Conservation (phyloP, 306 rosid genomes). For the Sophora flavescens region DNA sequence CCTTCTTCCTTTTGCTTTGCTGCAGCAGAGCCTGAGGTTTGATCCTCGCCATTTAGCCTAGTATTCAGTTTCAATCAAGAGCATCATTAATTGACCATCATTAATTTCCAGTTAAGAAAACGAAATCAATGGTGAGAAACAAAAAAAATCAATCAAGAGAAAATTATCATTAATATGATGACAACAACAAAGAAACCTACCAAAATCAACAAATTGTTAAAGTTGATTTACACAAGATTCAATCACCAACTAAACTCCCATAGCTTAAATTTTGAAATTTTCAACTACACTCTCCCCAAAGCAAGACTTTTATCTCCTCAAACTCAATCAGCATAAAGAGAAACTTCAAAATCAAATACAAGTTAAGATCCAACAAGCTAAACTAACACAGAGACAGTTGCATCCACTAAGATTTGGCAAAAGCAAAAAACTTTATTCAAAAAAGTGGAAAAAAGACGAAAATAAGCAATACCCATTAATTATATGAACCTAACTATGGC, state of each 20-base stretch:
- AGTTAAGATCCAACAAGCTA: constrained; percentile 45
- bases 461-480: constrained; percentile 18
- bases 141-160: constrained; percentile 15
- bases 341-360: constrained; percentile 23
- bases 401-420: constrained; percentile 36
- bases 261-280: too few relatives aligned
- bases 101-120: constrained; percentile 41
- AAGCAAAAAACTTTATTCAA: background rate
- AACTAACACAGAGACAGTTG: constrained; percentile 34
- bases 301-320: too few relatives aligned
- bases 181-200: constrained; percentile 10
- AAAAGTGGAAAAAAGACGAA: background rate
- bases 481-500: constrained; percentile 30
- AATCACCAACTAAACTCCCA: too few relatives aligned
- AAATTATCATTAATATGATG: constrained; percentile 7
- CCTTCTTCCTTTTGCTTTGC: constrained; percentile 85
- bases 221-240: too few relatives aligned
- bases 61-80: constrained; percentile 43
- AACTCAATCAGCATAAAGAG: constrained; percentile 27
- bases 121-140: constrained; percentile 17
- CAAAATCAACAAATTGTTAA: constrained; percentile 20
- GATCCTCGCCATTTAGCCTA: constrained; percentile 69
- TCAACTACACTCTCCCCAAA: too few relatives aligned
- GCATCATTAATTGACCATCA: too few relatives aligned
- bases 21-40: constrained; percentile 78